phyloP scores from a whole-genome alignment of 2,329 filamentous ascomycete species.

The Colletotrichum liriopes region DNA sequence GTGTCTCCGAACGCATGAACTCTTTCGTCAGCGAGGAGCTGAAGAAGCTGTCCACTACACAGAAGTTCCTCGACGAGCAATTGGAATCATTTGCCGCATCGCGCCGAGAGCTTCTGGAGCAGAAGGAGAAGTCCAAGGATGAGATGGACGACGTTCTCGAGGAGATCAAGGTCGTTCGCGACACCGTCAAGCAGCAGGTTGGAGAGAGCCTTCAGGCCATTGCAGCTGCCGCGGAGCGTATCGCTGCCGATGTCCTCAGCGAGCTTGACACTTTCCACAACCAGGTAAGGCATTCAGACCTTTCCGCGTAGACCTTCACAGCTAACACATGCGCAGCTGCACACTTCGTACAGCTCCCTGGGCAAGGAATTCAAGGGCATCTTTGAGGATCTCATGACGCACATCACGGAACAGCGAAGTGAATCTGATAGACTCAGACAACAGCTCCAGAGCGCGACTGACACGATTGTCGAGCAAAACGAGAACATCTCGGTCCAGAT shows the following conservation, averaged over 20 bases:
- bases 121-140: conserved; percentile 80
- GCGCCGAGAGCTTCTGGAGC: conserved; percentile 77
- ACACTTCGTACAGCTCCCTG: conserved; percentile 86
- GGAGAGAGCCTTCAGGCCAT: conserved; percentile 88
- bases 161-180: conserved; percentile 90
- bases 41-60: conserved; percentile 78
- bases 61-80: conserved; percentile 79
- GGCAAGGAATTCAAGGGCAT: conserved; percentile 89
- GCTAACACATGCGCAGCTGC: conserved; percentile 68
- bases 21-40: conserved; percentile 84
- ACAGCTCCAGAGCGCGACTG: conserved; percentile 80
- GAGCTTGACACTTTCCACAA: conserved; percentile 89
- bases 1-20: conserved; percentile 80
- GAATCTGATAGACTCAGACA: conserved; percentile 82
- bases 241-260: conserved; percentile 88
- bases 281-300: conserved; percentile 60
- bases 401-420: conserved; percentile 81
- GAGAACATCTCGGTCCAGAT: conserved; percentile 76
- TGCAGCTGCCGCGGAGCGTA: conserved; percentile 87
- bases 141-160: conserved; percentile 93
- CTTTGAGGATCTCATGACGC: conserved; percentile 85
- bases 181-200: conserved; percentile 89
- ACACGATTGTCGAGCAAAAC: conserved; percentile 78
- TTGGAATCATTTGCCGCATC: conserved; percentile 77
- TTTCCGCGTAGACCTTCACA: not conserved